Base-by-base conservation (phyloP, 1,139 yeast species). In the Diutina ranongensis region DNA sequence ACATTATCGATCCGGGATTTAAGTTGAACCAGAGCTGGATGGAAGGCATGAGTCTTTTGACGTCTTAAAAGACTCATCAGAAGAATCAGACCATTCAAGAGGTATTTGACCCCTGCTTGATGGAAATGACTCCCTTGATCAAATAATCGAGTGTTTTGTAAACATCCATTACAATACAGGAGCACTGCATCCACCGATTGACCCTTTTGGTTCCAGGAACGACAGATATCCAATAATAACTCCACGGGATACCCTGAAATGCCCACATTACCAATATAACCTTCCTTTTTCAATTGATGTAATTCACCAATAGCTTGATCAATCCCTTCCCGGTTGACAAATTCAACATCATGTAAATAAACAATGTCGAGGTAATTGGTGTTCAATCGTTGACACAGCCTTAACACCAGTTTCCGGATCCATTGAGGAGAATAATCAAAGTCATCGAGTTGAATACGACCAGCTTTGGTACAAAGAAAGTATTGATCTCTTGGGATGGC, bases 301-400 rank as follows among this genome's bases (percentile, higher is more conserved):
- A 87, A 69, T 53, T 78, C 83, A 35, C 58, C 62, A 47, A 88
- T 64, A 0, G 95, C 97, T 21, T 62, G 82, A 27, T 76, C 55
- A 5, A 82, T 75, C 21, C 73, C 72, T 0, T 62, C 68, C 25
- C 72, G 72, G 1, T 70, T 61, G 8, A 80, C 85, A 62, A 89
- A 89, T 61, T 89, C 97, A 47, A 88, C 78, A 57, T 89, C 97
- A 61, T 89, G 97, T 57, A 88, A 68, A 59, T 85, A 86, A 4
- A 89, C 84, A 52, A 86, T 66, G 59, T 89, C 97, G 51, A 89
- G 59, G 58, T 86, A 86, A 1, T 55, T 52, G 0, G 95, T 83
- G 38, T 72, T 57, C 47, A 89, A 69, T 47, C 96, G 65, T 40
- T 74, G 58, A 47, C 86, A 65, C 3, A 94, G 82, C 50, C 95